A percentile compares a stretch with the other conserved stretches of the same genome.
Conservation (phyloP, 352 stramenopile genomes). For the Globisporangium echinulatum region DNA sequence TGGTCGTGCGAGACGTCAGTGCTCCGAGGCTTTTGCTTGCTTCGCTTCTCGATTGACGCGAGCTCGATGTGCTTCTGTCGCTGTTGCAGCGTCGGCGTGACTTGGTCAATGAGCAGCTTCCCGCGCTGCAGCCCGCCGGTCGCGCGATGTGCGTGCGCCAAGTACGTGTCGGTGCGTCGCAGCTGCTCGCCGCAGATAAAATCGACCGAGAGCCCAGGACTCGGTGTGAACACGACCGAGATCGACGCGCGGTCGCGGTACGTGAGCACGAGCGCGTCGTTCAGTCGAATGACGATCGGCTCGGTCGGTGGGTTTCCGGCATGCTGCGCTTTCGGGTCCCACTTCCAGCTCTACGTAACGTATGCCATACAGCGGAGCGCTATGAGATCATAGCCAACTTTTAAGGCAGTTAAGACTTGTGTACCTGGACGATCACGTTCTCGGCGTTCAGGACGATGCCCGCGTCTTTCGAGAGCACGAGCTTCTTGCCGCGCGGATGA, state of each 20-base stretch:
- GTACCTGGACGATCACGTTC: conserved; percentile 51
- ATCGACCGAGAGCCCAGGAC: conserved; percentile 44
- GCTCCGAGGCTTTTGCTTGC: conserved; percentile 67
- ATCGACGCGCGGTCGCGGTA: conserved; percentile 65
- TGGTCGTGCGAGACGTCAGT: conserved; percentile 46
- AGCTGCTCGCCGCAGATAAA: conserved; percentile 71
- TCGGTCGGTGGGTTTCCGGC: conserved; percentile 48
- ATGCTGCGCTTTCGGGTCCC: conserved; percentile 57
- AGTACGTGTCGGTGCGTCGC: conserved; percentile 65
- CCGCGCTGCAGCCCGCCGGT: conserved; percentile 36
- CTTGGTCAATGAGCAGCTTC: conserved; percentile 54
- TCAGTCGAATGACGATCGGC: conserved; percentile 62
- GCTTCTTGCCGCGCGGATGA: conserved; percentile 40
- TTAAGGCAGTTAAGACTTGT: too few relatives aligned
- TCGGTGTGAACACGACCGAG: conserved; percentile 50
- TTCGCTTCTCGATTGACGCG: conserved; percentile 60
- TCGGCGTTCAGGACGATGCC: conserved; percentile 47
- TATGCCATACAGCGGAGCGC: neutral
- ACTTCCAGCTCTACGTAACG: conserved; percentile 40
- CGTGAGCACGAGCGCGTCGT: conserved; percentile 61
- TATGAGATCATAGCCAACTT: neutral
- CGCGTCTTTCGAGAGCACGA: conserved; percentile 60
- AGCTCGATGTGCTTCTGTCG: conserved; percentile 69
- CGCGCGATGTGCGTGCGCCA: conserved; percentile 39
- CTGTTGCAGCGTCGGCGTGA: conserved; percentile 49